Base-by-base conservation (phyloP, 1,284 basidiomycete genomes). In the Naganishia sp. region DNA sequence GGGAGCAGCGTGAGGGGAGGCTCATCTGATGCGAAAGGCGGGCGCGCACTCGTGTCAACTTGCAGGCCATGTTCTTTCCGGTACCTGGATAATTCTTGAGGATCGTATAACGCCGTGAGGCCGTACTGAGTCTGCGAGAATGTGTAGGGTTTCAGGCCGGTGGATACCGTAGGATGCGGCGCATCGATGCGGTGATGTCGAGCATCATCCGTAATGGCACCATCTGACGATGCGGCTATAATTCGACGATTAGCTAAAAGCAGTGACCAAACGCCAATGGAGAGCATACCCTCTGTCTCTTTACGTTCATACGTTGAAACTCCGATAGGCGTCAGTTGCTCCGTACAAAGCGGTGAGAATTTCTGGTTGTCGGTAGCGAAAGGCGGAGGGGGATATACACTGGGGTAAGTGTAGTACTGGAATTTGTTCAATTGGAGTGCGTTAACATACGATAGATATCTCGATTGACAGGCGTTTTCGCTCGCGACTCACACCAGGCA, bases 81-180 rank as follows among this genome's bases (percentile, higher is more conserved):
- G 43, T 66, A 66, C 9, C 23, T 35, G 11, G 52, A 45, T 6
- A 66, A 49, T 32, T 66, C 65, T 39, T 66, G 50, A 35, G 65
- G 47, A 50, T 66, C 56, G 35, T 66, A 66, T 18, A 66, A 51
- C 5, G 65, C 47, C 49, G 60, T 56, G 28, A 66, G 43, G 35
- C 65, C 65, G 25, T 46, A 58, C 28, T 57, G 49, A 35, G 47
- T 58, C 31, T 60, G 49, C 11, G 57, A 35, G 41, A 60, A 61
- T 10, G 49, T 52, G n/a, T 54, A n/a, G 18, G 65, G 65, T 25
- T 54, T 49, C 43, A 66, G 35, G 32, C 54, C 55, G 10, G 15
- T 42, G 21, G 61, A 21, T 3, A 39, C 18, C 6, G 32, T 55
- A n/a, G 43, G 28, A 9, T 43, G 6, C 7, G 21, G 43, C 18